Evolutionary conservation across 176 grass and related monocot genomes (phyloP).

Genomic region (Oryza brachyantha): DNA sequence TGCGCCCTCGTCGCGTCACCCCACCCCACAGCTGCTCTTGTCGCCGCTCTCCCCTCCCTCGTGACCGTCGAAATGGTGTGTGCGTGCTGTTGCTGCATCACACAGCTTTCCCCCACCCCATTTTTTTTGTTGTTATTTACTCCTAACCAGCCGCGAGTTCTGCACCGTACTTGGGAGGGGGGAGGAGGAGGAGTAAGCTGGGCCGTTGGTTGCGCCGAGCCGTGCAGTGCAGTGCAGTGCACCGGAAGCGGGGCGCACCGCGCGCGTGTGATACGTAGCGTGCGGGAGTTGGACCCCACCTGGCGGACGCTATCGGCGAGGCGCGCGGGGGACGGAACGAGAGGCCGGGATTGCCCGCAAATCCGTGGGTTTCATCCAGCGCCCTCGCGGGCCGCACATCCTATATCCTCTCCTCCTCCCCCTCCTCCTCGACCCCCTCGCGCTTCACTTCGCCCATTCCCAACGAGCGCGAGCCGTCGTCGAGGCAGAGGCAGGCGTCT

Average conservation of each 20-base stretch:
- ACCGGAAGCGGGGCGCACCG: background rate
- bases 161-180: too few relatives aligned
- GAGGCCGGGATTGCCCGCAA: slow-evolving; percentile 60
- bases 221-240: background rate
- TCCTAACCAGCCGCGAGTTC: too few relatives aligned
- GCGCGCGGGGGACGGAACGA: background rate
- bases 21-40: background rate
- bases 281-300: background rate
- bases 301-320: background rate
- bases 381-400: slow-evolving; percentile 49
- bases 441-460: background rate
- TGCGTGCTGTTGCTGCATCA: too few relatives aligned
- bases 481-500: too few relatives aligned
- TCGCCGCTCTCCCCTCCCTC: background rate
- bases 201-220: background rate
- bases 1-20: background rate
- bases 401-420: slow-evolving; percentile 43
- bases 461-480: background rate
- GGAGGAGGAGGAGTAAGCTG: background rate
- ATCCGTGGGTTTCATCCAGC: slow-evolving; percentile 30
- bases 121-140: too few relatives aligned
- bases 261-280: background rate
- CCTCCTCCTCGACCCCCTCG: background rate
- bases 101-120: too few relatives aligned
- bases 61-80: background rate